Evolutionary conservation across 371 early-diverging fungal species (phyloP).

Genomic region (Rhizopus delemar): DNA sequence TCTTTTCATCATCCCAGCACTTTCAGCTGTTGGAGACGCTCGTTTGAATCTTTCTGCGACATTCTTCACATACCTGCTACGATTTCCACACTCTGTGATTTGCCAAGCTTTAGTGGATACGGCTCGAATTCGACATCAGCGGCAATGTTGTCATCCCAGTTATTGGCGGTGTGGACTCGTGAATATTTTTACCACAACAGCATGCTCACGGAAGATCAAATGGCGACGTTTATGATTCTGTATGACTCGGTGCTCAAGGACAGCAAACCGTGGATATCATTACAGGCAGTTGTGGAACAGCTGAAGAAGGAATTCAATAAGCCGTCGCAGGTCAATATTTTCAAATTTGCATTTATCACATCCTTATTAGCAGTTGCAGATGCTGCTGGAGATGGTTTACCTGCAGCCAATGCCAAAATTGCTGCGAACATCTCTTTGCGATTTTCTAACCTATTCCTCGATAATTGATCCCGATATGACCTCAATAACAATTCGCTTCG

Average conservation of each 20-base stretch:
- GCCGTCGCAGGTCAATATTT: conserved; percentile 1
- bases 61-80: conserved; percentile 6
- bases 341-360: conserved; percentile 2
- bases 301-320: conserved; percentile 3
- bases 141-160: conserved; percentile 6
- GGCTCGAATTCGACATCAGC: conserved; percentile 7
- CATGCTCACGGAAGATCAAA: conserved; percentile 2
- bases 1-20: conserved; percentile 3
- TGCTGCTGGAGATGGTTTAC: conserved; percentile 1
- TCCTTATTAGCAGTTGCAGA: conserved; percentile 2
- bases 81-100: conserved; percentile 7
- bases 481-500: conserved; percentile 1
- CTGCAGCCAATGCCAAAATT: conserved; percentile 1
- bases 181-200: conserved; percentile 1
- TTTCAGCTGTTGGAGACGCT: not conserved
- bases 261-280: conserved; percentile 1
- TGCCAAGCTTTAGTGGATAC: conserved; percentile 5
- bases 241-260: not conserved
- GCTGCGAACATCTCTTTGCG: conserved; percentile 2
- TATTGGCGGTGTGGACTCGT: conserved; percentile 4
- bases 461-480: not conserved
- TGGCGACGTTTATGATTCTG: conserved; percentile 4
- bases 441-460: conserved; percentile 1
- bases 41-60: conserved; percentile 2
- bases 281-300: not conserved